phyloP scores from a whole-genome alignment of 2,329 filamentous ascomycete species.

The Tolypocladium ovalisporum region DNA sequence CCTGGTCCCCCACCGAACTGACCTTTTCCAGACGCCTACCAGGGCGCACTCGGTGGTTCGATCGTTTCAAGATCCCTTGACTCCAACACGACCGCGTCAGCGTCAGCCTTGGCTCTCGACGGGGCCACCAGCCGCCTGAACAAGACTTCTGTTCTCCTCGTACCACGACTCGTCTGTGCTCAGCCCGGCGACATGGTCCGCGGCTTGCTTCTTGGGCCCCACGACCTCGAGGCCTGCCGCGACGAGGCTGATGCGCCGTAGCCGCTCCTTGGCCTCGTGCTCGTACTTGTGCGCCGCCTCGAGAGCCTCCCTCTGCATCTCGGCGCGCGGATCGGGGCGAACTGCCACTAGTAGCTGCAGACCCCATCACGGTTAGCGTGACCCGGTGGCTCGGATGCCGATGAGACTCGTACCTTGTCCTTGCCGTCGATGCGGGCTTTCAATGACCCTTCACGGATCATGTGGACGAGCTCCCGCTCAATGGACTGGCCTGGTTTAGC shows the following conservation, averaged over 20 bases:
- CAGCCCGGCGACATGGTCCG: constrained; percentile 2
- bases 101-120: constrained; percentile 4
- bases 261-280: constrained; percentile 60
- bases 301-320: constrained; percentile 61
- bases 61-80: too few relatives aligned
- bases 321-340: constrained; percentile 51
- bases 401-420: constrained; percentile 42
- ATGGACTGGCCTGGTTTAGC: constrained; percentile 50
- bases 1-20: neutral
- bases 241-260: constrained; percentile 67
- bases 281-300: constrained; percentile 61
- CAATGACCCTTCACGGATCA: constrained; percentile 65
- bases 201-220: constrained; percentile 10
- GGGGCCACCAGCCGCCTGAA: neutral
- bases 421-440: constrained; percentile 78
- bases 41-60: neutral
- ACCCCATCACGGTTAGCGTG: neutral
- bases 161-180: constrained; percentile 22
- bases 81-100: neutral
- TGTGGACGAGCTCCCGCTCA: constrained; percentile 61
- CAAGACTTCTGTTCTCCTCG: constrained; percentile 12
- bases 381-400: neutral
- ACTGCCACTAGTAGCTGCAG: constrained; percentile 60
- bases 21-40: too few relatives aligned
- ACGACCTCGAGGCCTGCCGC: constrained; percentile 63